These are phyloP conservation scores for Croton setiger DNA, from an alignment of 441 rosid genomes.

Conservation along the genomic window DNA sequence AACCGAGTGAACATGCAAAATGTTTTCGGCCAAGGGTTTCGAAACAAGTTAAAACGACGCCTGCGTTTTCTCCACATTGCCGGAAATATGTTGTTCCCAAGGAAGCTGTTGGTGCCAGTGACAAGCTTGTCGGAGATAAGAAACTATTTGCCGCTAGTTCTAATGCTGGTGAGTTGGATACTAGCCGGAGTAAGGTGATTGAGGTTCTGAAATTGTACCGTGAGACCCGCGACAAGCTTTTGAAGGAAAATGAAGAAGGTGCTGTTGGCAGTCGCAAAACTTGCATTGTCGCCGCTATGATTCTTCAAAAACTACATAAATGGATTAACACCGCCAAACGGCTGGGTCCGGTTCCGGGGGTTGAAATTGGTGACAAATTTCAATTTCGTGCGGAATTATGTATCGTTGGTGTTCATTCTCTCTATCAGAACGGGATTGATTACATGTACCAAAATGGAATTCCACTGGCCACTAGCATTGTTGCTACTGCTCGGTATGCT, in stretches of 20 bases:
- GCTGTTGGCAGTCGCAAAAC: not conserved
- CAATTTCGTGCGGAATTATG: constrained; percentile 56
- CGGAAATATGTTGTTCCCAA: constrained; percentile 2
- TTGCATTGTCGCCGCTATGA: constrained; percentile 35
- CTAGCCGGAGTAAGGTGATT: constrained; percentile 41
- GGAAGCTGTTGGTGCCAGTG: not conserved
- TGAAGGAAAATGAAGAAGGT: constrained; percentile 53
- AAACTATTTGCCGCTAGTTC: not conserved
- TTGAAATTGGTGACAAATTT: constrained; percentile 76
- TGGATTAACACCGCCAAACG: constrained; percentile 31
- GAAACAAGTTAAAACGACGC: not conserved
- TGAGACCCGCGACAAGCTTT: constrained; percentile 38
- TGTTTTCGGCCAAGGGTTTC: not conserved
- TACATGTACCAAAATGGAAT: constrained; percentile 34
- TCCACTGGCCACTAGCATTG: constrained; percentile 54
- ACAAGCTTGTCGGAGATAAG: not conserved
- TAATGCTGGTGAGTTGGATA: constrained; percentile 6
- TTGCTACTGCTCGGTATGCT: constrained; percentile 58
- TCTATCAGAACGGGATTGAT: constrained; percentile 56
- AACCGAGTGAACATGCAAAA: not conserved
- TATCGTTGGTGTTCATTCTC: constrained; percentile 65
- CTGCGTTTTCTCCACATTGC: not conserved
- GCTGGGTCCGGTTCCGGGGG: constrained; percentile 68
- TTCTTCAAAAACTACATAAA: constrained; percentile 41
- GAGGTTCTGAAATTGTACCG: constrained; percentile 54